Conservation (phyloP, 345 rosid species). For the Pistacia integerrima region DNA sequence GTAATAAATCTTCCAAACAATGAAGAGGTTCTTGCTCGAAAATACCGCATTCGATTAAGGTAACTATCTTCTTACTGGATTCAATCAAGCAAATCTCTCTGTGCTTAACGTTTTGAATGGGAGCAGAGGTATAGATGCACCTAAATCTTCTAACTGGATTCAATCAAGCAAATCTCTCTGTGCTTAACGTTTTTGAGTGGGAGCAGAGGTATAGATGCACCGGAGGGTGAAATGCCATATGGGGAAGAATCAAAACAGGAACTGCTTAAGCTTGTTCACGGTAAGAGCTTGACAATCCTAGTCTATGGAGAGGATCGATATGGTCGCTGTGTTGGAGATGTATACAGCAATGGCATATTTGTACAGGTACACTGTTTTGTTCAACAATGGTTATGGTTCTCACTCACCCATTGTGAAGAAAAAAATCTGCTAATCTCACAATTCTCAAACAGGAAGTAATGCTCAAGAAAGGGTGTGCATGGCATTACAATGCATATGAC, state of each 20-base stretch:
- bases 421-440: neutral
- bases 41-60: constrained; percentile 76
- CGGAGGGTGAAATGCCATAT: constrained; percentile 70
- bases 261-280: constrained; percentile 58
- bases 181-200: constrained; percentile 9
- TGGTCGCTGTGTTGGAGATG: constrained; percentile 70
- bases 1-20: constrained; percentile 41
- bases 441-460: constrained; percentile 52
- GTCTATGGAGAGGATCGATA: constrained; percentile 71
- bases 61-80: constrained; percentile 15
- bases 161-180: neutral
- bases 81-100: neutral
- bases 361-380: constrained; percentile 42
- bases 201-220: constrained; percentile 89
- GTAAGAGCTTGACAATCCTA: constrained; percentile 61
- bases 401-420: neutral
- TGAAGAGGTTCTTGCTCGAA: constrained; percentile 70
- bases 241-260: constrained; percentile 77
- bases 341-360: constrained; percentile 70
- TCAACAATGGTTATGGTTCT: neutral
- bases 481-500: constrained; percentile 80
- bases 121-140: constrained; percentile 89
- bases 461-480: constrained; percentile 82
- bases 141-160: constrained; percentile 10
- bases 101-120: constrained; percentile 10